These are phyloP conservation scores for Areca catechu DNA, from an alignment of 176 grass and related monocot genomes.

Conservation along the genomic window DNA sequence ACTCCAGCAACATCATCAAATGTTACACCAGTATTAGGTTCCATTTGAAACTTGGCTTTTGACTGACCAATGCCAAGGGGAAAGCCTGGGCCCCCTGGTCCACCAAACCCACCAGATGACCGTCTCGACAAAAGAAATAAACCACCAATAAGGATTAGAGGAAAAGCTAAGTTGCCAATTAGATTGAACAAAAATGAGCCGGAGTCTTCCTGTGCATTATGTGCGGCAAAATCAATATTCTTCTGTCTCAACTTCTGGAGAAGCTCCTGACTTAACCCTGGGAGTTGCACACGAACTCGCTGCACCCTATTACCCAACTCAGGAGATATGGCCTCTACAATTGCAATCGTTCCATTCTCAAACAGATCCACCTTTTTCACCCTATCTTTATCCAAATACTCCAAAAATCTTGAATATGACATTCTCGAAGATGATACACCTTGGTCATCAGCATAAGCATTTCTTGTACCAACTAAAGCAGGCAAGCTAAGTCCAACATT, in stretches of 20 bases:
- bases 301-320: conserved; percentile 11
- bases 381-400: conserved; percentile 11
- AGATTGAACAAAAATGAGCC: conserved; percentile 9
- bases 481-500: conserved; percentile 3
- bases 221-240: conserved; percentile 15
- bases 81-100: conserved; percentile 10
- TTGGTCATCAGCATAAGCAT: conserved; percentile 11
- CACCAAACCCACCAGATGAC: conserved; percentile 11
- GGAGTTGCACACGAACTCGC: conserved; percentile 13
- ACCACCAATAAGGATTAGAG: conserved; percentile 11
- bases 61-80: conserved; percentile 12
- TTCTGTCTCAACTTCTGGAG: conserved; percentile 12
- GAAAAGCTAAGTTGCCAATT: conserved; percentile 11
- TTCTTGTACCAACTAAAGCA: background rate
- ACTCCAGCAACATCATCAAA: conserved; percentile 17
- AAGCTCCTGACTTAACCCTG: conserved; percentile 11
- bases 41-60: conserved; percentile 13
- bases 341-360: conserved; percentile 19
- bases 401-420: conserved; percentile 13
- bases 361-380: conserved; percentile 10
- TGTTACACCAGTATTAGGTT: conserved; percentile 11
- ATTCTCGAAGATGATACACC: conserved; percentile 14
- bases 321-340: conserved; percentile 12
- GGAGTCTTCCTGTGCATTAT: conserved; percentile 9
- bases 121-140: conserved; percentile 13